Base-by-base conservation (phyloP, 345 rosid species). In the Bruguiera sexangula region DNA sequence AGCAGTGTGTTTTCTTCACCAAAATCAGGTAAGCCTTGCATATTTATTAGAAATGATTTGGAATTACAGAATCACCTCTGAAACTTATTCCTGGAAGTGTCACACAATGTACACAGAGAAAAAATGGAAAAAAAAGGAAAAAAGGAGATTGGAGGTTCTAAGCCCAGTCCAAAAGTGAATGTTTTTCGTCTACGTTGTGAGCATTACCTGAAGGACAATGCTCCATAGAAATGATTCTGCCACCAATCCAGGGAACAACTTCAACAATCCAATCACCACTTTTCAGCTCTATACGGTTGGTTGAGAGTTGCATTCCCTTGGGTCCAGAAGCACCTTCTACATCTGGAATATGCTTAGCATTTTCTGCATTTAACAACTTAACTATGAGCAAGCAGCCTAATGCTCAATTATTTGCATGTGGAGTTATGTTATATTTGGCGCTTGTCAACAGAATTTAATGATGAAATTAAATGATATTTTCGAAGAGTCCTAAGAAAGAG, bases 181-280 rank as follows among this genome's bases (percentile, higher is more conserved):
- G 50, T 13, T 43, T 43, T 39, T 8, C 27, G 21, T 3, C 19
- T 31, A 9, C 1, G n/a, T 18, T 31, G 19, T 60, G 20, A 43
- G 8, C 61, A 66, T 69, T 88, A 91, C 98, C 92, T 80, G 97
- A 86, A 53, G 96, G 94, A 76, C 83, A 76, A 79, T 93, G 96
- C 72, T 75, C 87, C 98, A 91, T 93, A 53, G 98, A 93, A 68
- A 91, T 70, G 78, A 91, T 85, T 79, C 98, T 85, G 58, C 97
- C 98, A 54, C 97, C 98, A 75, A 93, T 86, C 96, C 97, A 93
- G 66, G 97, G 96, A 73, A 91, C 92, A 39, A 93, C 71, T 83
- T 85, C 83, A 27, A 85, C 79, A 77, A 53, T 78, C 97, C 98
- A 93, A 59, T 82, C 82, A 57, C 91, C 88, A 71, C 81, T 85